phyloP scores from a whole-genome alignment of 352 stramenopile genomes.

The Phytophthora quininea region DNA sequence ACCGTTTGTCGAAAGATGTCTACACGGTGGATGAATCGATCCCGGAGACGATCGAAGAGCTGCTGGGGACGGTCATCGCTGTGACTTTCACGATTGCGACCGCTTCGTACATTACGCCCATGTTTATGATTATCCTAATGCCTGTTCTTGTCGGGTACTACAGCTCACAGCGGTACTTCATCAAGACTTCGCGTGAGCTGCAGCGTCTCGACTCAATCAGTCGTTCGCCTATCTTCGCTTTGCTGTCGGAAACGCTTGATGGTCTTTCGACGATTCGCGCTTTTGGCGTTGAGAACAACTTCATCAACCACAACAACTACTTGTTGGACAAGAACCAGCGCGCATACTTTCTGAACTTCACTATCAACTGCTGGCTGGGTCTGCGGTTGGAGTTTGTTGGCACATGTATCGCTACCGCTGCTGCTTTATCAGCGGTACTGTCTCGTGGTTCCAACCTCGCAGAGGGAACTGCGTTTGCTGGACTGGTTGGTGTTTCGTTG shows the following conservation, averaged over 20 bases:
- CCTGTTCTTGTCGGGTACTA: slow-evolving; percentile 66
- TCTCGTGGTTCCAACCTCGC: slow-evolving; percentile 38
- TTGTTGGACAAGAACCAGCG: slow-evolving; percentile 68
- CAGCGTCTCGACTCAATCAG: slow-evolving; percentile 95
- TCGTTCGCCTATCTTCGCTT: slow-evolving; percentile 92
- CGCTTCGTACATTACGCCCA: slow-evolving; percentile 59
- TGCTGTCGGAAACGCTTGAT: slow-evolving; percentile 94
- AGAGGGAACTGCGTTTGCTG: slow-evolving; percentile 44
- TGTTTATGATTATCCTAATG: slow-evolving; percentile 61
- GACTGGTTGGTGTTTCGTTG: slow-evolving; percentile 61
- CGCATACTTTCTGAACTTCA: slow-evolving; percentile 71
- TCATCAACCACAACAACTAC: slow-evolving; percentile 46
- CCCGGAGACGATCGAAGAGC: slow-evolving; percentile 44
- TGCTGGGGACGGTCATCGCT: slow-evolving; percentile 59
- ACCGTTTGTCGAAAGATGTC: slow-evolving; percentile 69
- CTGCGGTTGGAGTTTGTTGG: slow-evolving; percentile 70
- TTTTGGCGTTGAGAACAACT: slow-evolving; percentile 53
- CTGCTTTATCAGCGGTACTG: slow-evolving; percentile 50
- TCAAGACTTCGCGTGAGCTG: slow-evolving; percentile 89
- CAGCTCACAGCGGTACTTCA: slow-evolving; percentile 90
- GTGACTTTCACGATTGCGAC: slow-evolving; percentile 54
- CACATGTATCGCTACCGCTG: slow-evolving; percentile 53
- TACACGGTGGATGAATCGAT: slow-evolving; percentile 72
- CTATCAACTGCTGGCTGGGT: slow-evolving; percentile 72
- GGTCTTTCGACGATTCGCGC: slow-evolving; percentile 94